Evolutionary conservation across 2,329 filamentous ascomycete species (phyloP).

Genomic region (Curvularia eragrostidis): DNA sequence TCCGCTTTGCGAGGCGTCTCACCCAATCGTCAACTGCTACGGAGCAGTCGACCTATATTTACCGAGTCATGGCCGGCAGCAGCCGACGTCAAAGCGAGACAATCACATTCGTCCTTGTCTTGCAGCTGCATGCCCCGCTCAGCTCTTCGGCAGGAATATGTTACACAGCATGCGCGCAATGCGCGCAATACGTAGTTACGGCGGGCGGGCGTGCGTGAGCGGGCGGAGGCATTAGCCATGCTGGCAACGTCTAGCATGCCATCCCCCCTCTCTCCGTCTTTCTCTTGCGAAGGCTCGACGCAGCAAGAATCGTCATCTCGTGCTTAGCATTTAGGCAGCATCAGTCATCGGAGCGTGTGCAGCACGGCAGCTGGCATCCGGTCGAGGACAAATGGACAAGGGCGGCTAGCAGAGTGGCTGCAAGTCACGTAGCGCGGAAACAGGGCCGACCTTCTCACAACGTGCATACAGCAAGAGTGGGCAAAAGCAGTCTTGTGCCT

Average conservation of each 20-base stretch:
- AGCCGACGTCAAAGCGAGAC: conserved; percentile 3
- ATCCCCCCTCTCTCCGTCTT: background rate
- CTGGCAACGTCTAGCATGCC: background rate
- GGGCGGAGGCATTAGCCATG: conserved; percentile 7
- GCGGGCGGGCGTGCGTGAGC: background rate
- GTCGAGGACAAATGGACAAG: background rate
- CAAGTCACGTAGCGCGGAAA: conserved; percentile 7
- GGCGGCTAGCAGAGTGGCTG: background rate
- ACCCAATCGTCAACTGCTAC: conserved; percentile 6
- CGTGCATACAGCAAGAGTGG: conserved; percentile 3
- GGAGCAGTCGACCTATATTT: conserved; percentile 8
- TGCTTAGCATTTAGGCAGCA: background rate
- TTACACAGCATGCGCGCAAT: conserved; percentile 18
- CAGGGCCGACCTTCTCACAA: conserved; percentile 1
- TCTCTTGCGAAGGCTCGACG: background rate
- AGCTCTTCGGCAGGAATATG: conserved; percentile 6
- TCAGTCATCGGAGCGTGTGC: background rate
- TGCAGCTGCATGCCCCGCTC: conserved; percentile 4
- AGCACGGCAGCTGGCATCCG: background rate
- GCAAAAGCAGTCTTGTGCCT: conserved; percentile 16
- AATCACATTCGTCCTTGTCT: conserved; percentile 3
- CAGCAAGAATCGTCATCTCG: background rate
- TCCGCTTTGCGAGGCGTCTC: conserved; percentile 1
- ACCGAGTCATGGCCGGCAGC: conserved; percentile 15
- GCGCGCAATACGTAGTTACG: conserved; percentile 11